phyloP scores from a whole-genome alignment of 2,329 filamentous ascomycete species.

The Emergomyces orientalis region DNA sequence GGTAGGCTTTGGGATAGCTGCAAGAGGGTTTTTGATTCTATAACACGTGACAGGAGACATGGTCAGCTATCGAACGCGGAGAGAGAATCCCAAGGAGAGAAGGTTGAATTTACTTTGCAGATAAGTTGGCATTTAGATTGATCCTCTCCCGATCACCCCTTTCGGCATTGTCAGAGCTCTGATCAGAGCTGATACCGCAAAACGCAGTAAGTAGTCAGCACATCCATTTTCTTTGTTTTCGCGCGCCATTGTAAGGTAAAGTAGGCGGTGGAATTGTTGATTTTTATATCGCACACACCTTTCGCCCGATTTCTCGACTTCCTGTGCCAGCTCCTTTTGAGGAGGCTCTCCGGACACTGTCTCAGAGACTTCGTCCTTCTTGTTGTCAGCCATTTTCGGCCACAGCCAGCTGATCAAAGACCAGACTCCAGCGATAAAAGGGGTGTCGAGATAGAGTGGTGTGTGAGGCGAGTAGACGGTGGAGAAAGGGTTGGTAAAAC shows the following conservation, averaged over 20 bases:
- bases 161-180: conserved; percentile 17
- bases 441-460: neutral
- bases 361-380: neutral
- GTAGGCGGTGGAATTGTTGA: neutral
- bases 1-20: conserved; percentile 30
- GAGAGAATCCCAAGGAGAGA: no score
- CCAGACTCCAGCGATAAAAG: neutral
- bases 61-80: neutral
- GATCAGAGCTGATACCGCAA: neutral
- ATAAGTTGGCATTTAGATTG: conserved; percentile 23
- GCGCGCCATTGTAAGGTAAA: neutral
- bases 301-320: neutral
- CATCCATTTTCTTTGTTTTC: neutral
- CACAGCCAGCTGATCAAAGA: neutral
- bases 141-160: conserved; percentile 20
- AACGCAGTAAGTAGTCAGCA: neutral
- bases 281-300: neutral
- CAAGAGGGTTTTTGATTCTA: conserved; percentile 41
- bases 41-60: neutral
- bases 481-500: neutral
- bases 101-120: conserved; percentile 20
- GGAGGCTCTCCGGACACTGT: neutral
- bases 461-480: neutral
- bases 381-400: neutral
- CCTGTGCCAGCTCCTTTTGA: neutral